Conservation (phyloP, 169 alveolate species). For the Cardiosporidium cionae region DNA sequence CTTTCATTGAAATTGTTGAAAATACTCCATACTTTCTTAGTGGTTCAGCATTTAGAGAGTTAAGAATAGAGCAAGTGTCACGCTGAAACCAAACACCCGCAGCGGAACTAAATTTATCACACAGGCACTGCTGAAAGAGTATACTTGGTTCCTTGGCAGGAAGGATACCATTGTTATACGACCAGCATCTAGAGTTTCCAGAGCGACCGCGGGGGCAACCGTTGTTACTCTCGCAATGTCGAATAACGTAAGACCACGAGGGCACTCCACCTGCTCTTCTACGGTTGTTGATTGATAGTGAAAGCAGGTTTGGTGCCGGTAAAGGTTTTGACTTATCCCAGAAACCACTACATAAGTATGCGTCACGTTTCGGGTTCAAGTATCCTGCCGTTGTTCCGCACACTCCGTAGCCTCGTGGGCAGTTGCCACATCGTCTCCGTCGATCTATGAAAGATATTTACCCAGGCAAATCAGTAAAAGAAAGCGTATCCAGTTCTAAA, state of each 20-base stretch:
- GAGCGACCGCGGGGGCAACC: not conserved
- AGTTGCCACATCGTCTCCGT: conserved; percentile 12
- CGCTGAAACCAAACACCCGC: not conserved
- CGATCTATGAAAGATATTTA: not conserved
- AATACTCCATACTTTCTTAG: no score
- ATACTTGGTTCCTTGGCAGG: not conserved
- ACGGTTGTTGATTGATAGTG: not conserved
- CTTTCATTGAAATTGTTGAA: no score
- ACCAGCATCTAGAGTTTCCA: not conserved
- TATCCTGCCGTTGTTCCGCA: conserved; percentile 20
- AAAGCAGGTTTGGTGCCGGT: conserved; percentile 21
- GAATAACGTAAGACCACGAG: conserved; percentile 14
- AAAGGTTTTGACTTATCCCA: conserved; percentile 1
- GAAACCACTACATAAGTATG: conserved; percentile 13
- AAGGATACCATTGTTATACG: not conserved
- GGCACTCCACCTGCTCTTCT: conserved; percentile 10
- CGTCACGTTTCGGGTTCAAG: conserved; percentile 13
- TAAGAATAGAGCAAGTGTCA: not conserved
- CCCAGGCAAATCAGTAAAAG: no score
- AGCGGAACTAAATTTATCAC: not conserved
- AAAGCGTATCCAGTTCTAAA: not conserved
- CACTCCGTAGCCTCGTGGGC: conserved; percentile 9
- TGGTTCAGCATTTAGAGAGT: no score
- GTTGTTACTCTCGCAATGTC: conserved; percentile 3
- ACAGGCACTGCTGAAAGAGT: not conserved